Evolutionary conservation across 2,329 filamentous ascomycete genomes (phyloP).

Genomic region (Pyrenochaeta sp.): DNA sequence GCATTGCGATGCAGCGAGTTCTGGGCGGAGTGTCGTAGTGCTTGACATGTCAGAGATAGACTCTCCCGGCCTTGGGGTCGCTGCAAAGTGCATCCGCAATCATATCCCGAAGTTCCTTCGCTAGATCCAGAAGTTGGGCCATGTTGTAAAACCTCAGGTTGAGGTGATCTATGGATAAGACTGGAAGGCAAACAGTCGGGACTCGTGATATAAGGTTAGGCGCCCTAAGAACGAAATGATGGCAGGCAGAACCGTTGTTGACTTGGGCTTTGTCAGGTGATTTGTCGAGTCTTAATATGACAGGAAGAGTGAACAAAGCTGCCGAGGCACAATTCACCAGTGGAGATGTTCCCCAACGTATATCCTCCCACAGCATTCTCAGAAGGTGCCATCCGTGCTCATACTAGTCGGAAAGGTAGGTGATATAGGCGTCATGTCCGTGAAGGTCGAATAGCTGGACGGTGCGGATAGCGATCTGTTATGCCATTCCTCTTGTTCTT

Average conservation of each 20-base stretch:
- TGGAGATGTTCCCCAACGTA: too few species aligned
- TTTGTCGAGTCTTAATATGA: background rate
- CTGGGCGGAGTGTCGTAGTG: background rate
- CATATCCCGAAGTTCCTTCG: background rate
- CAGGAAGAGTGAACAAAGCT: too few species aligned
- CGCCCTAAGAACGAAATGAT: background rate
- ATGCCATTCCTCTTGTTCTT: constrained; percentile 41
- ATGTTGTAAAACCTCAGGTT: background rate
- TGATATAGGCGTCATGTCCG: constrained; percentile 12
- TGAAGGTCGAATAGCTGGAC: constrained; percentile 20
- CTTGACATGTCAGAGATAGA: background rate
- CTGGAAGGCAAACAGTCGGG: background rate
- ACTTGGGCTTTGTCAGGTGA: background rate
- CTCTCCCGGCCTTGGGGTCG: background rate
- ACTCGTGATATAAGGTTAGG: background rate
- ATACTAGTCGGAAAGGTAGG: constrained; percentile 23
- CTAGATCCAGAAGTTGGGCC: background rate
- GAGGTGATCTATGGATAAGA: background rate
- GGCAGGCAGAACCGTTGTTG: too few species aligned
- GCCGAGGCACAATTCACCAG: too few species aligned
- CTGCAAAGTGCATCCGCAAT: background rate
- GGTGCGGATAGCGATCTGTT: constrained; percentile 27
- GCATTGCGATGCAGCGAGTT: background rate
- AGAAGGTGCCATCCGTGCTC: constrained; percentile 21
- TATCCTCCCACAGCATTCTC: background rate